A percentile compares a stretch with the other conserved stretches of the same genome.
These are phyloP conservation scores for Sparassis latifolia DNA, from an alignment of 1,284 basidiomycete species.

Conservation along the genomic window DNA sequence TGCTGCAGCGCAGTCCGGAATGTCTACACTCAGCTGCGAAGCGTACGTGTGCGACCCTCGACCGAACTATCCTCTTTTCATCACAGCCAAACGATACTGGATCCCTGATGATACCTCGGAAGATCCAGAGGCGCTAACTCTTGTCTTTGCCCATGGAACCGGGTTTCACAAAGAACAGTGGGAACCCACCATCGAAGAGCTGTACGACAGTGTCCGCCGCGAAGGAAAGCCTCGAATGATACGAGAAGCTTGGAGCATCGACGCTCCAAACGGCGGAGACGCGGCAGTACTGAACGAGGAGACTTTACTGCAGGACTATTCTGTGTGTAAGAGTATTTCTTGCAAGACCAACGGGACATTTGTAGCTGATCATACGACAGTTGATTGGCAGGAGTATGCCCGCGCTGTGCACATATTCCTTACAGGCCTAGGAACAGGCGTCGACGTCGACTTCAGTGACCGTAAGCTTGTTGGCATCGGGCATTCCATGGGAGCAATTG, in stretches of 20 bases:
- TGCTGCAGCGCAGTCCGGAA: background rate
- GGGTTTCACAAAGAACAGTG: constrained; percentile 52
- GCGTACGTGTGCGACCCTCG: constrained; percentile 46
- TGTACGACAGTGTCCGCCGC: constrained; percentile 23
- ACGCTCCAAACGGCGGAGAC: constrained; percentile 50
- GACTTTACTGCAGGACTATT: constrained; percentile 1
- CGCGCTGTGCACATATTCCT: constrained; percentile 29
- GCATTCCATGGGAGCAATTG: constrained; percentile 35
- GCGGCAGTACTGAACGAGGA: constrained; percentile 41
- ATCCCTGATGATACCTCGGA: constrained; percentile 25
- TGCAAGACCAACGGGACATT: background rate
- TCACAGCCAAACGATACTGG: constrained; percentile 46
- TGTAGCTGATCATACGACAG: background rate
- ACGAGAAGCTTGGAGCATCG: constrained; percentile 46
- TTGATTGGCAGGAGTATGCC: constrained; percentile 30
- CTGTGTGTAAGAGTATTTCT: background rate
- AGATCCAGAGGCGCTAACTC: constrained; percentile 37
- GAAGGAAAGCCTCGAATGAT: constrained; percentile 19
- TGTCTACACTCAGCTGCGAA: constrained; percentile 11
- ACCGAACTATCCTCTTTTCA: constrained; percentile 39
- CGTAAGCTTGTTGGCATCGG: constrained; percentile 31
- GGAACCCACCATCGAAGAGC: constrained; percentile 46
- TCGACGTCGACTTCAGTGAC: constrained; percentile 27
- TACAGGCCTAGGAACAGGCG: constrained; percentile 25
- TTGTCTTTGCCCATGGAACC: constrained; percentile 46